Conservation (phyloP, 108 stramenopile species). For the Pseudonitzschia pungens region DNA sequence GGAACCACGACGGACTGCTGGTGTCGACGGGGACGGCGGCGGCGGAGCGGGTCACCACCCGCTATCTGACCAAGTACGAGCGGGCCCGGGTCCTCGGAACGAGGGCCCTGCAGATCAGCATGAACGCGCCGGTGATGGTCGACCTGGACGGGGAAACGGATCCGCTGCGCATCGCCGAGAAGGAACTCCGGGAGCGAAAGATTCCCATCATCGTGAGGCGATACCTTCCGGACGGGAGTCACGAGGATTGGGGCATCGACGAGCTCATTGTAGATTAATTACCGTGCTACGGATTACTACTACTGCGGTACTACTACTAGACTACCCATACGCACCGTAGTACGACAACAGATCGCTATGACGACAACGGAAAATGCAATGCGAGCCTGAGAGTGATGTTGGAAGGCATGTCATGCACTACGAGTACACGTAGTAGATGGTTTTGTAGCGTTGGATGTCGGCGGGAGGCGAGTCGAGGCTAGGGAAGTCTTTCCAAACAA, state of each 20-base stretch:
- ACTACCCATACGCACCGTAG: too few species aligned
- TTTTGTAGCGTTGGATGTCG: too few species aligned
- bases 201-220: slow-evolving; percentile 98
- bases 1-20: slow-evolving; percentile 24
- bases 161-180: slow-evolving; percentile 96
- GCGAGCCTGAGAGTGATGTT: too few species aligned
- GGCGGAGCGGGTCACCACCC: slow-evolving; percentile 85
- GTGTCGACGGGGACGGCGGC: slow-evolving; percentile 47
- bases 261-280: slow-evolving; percentile 87
- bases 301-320: too few species aligned
- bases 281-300: too few species aligned
- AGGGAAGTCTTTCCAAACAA: too few species aligned
- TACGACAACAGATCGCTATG: too few species aligned
- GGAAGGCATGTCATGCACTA: too few species aligned
- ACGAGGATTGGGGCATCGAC: slow-evolving; percentile 98
- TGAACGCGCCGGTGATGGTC: slow-evolving; percentile 99
- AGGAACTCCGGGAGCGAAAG: slow-evolving; percentile 96
- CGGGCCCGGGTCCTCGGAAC: slow-evolving; percentile 97
- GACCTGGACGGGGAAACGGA: slow-evolving; percentile 98
- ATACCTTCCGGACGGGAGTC: slow-evolving; percentile 96
- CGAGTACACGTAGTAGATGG: too few species aligned
- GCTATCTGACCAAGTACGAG: slow-evolving; percentile 99
- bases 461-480: too few species aligned
- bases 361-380: too few species aligned
- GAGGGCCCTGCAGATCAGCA: slow-evolving; percentile 96